A percentile compares a stretch with the other conserved stretches of the same genome.
phyloP scores from a whole-genome alignment of 768 basidiomycete species.

The Amanita pseudoporphyria region DNA sequence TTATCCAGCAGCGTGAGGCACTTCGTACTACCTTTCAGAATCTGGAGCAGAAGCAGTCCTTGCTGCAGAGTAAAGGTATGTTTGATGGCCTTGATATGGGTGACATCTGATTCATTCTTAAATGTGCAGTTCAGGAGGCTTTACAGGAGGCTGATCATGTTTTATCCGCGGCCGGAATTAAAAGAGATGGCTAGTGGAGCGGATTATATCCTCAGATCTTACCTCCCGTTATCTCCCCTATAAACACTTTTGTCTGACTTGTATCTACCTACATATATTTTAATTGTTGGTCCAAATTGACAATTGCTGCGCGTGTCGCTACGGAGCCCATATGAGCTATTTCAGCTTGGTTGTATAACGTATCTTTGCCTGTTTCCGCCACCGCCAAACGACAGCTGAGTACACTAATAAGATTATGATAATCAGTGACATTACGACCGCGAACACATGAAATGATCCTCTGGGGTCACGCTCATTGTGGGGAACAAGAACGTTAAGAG shows the following conservation, averaged over 20 bases:
- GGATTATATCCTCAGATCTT: not conserved
- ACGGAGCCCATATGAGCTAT: not conserved
- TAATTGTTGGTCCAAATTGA: not conserved
- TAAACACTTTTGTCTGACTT: not conserved
- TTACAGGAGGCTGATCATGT: slow-evolving; percentile 30
- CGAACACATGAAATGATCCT: slow-evolving; percentile 44
- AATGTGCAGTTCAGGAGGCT: slow-evolving; percentile 29
- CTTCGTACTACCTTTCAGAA: slow-evolving; percentile 31
- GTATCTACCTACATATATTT: not conserved
- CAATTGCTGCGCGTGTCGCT: not conserved
- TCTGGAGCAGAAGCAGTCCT: slow-evolving; percentile 30
- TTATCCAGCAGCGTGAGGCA: slow-evolving; percentile 27
- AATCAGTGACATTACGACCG: slow-evolving; percentile 37
- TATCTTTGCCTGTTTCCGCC: slow-evolving; percentile 53
- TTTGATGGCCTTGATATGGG: not conserved
- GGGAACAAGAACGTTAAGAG: slow-evolving; percentile 60
- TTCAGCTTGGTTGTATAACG: slow-evolving; percentile 18
- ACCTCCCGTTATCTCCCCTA: not conserved
- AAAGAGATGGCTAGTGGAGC: not conserved
- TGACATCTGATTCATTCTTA: not conserved
- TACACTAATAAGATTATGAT: slow-evolving; percentile 36
- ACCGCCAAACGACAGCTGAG: slow-evolving; percentile 41
- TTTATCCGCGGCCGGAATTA: slow-evolving; percentile 1
- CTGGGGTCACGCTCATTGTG: slow-evolving; percentile 29
- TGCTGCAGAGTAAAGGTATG: slow-evolving; percentile 35